Evolutionary conservation across 108 stramenopile genomes (phyloP).

Genomic region (Licmophora abbreviata): DNA sequence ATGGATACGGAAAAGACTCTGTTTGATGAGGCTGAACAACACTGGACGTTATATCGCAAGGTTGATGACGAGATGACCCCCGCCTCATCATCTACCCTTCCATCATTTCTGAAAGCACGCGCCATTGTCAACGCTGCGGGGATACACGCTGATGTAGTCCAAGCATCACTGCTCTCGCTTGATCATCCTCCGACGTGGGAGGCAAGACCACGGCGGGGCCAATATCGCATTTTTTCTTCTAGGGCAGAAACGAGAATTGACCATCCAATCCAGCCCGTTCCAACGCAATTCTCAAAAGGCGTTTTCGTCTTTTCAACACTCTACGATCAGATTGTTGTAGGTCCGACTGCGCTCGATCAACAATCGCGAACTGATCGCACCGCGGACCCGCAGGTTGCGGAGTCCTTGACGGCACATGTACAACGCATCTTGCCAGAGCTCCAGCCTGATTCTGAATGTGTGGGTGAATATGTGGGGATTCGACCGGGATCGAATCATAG

Average conservation of each 20-base stretch:
- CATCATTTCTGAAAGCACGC: slow-evolving; percentile 14
- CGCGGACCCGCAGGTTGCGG: slow-evolving; percentile 35
- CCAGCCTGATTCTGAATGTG: slow-evolving; percentile 16
- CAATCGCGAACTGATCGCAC: slow-evolving; percentile 34
- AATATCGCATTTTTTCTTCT: slow-evolving; percentile 49
- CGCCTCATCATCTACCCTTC: not conserved
- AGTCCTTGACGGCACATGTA: slow-evolving; percentile 25
- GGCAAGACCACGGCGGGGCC: slow-evolving; percentile 57
- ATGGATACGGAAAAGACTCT: slow-evolving; percentile 22
- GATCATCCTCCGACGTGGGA: slow-evolving; percentile 12
- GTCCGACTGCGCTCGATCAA: slow-evolving; percentile 79
- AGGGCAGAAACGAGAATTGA: slow-evolving; percentile 15
- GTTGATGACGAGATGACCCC: not conserved
- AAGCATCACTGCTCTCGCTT: slow-evolving; percentile 10
- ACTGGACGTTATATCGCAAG: slow-evolving; percentile 26
- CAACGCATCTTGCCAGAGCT: slow-evolving; percentile 25
- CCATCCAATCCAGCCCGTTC: slow-evolving; percentile 75
- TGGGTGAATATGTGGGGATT: slow-evolving; percentile 76
- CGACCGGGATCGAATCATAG: slow-evolving; percentile 66
- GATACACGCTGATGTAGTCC: slow-evolving; percentile 37
- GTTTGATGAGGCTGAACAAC: slow-evolving; percentile 18
- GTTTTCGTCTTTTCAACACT: slow-evolving; percentile 71
- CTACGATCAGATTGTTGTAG: slow-evolving; percentile 73
- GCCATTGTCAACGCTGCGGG: slow-evolving; percentile 59
- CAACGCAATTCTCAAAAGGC: slow-evolving; percentile 66